These are phyloP conservation scores for Trametes maxima DNA, from an alignment of 768 basidiomycete species.

Conservation along the genomic window DNA sequence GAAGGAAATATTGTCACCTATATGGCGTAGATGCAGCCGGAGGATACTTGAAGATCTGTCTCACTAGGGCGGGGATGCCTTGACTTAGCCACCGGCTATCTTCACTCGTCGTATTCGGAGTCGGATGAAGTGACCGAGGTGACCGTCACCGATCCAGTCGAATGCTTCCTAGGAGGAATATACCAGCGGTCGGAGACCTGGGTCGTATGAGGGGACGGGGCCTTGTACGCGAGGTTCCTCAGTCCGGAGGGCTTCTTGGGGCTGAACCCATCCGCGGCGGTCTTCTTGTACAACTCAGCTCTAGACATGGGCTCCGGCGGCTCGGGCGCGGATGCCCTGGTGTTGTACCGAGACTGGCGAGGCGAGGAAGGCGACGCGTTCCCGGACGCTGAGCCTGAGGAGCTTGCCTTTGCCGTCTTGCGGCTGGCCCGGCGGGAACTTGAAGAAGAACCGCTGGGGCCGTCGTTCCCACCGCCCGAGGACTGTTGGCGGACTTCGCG, in stretches of 20 bases:
- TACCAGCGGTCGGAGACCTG: not conserved
- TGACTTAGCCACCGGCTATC: not conserved
- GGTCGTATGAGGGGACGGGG: not conserved
- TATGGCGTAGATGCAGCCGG: too few species aligned
- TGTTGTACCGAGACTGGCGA: too few species aligned
- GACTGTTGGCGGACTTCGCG: not conserved
- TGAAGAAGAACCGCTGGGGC: not conserved
- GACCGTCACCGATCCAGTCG: not conserved
- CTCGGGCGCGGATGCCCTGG: not conserved
- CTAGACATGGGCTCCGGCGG: not conserved
- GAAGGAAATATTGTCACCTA: too few species aligned
- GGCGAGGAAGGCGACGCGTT: too few species aligned
- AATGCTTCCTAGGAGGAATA: conserved; percentile 9
- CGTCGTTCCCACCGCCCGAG: not conserved
- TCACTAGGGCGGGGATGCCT: too few species aligned
- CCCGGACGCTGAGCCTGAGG: not conserved
- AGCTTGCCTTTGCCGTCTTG: not conserved
- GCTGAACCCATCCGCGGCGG: conserved; percentile 5
- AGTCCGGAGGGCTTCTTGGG: conserved; percentile 12
- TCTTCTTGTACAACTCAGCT: not conserved
- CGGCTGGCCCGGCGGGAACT: not conserved
- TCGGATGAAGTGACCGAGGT: conserved; percentile 7
- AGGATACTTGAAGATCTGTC: too few species aligned
- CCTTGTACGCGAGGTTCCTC: conserved; percentile 8
- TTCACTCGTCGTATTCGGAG: not conserved